Evolutionary conservation across 768 basidiomycete genomes (phyloP).

Genomic region (Xanthoconium purpureum): DNA sequence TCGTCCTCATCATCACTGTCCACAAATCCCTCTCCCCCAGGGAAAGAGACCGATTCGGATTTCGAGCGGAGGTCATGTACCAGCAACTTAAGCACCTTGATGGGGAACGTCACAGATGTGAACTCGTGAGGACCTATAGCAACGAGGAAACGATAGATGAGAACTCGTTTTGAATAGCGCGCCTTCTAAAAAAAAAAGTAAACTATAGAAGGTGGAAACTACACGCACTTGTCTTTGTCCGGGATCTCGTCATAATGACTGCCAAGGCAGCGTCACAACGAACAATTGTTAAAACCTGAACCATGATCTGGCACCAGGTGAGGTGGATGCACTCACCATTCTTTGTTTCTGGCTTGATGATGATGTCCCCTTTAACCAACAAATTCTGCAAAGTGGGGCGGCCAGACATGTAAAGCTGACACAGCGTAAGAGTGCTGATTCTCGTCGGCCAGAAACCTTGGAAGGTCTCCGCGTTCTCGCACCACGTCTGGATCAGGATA

Average conservation of each 20-base stretch:
- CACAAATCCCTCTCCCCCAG: constrained; percentile 54
- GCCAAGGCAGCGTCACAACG: constrained; percentile 25
- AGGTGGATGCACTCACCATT: constrained; percentile 57
- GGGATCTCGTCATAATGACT: constrained; percentile 98
- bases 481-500: constrained; percentile 89
- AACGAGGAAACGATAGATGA: constrained; percentile 20
- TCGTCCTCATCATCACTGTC: constrained; percentile 86
- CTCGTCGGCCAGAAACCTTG: constrained; percentile 93
- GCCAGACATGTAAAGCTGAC: constrained; percentile 64
- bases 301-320: constrained; percentile 6
- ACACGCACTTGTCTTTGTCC: constrained; percentile 76
- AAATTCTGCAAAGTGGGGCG: constrained; percentile 66
- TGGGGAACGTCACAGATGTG: constrained; percentile 80
- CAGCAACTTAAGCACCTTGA: constrained; percentile 89
- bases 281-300: constrained; percentile 12
- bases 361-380: constrained; percentile 87
- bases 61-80: constrained; percentile 79
- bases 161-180: constrained; percentile 2
- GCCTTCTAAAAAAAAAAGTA: background rate
- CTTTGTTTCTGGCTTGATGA: constrained; percentile 75
- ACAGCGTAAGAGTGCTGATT: constrained; percentile 79
- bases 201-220: constrained; percentile 5
- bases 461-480: constrained; percentile 91
- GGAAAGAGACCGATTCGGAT: constrained; percentile 68
- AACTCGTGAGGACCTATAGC: constrained; percentile 79